Evolutionary conservation across 441 rosid genomes (phyloP), one percentile per base, ranked within the genome.

Genomic region (Populus hybrid): DNA sequence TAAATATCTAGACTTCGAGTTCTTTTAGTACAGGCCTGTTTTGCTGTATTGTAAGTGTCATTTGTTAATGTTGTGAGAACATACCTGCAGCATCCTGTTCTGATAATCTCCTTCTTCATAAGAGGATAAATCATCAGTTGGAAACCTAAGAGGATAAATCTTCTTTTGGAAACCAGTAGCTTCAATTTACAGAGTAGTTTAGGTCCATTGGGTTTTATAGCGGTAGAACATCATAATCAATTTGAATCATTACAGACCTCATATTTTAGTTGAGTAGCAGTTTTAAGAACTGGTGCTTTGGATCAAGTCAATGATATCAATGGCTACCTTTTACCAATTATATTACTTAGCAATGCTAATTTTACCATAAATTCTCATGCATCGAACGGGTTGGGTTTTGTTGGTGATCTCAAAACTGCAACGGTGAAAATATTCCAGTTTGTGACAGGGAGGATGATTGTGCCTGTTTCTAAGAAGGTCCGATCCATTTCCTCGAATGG

Each of bases 1-100:
- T 86, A 91, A 94, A 85, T 95, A 84, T 89, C 94, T 95, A 77
- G 99, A 95, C 88, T 95, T 95, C 12, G 99, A 95, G 90, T 95
- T 95, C 86, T 95, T 95, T 82, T 95, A 91, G 86, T 77, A 30
- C 70, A 73, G 77, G 79, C 72, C 77, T 67, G 79, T 67, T 36
- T 30, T 73, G 78, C 76, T 77, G 61, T 83, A 69, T 79, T 82
- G 75, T 78, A 80, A 35, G 50, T 76, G 61, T 54, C 61, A 67
- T 72, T 81, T 54, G 76, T 82, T 82, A 64, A 83, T 79, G 83
- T 77, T 10, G 69, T 64, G 30, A 57, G 67, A 82, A 67, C 67
- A 69, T 59, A 63, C 78, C 79, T 68, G 36, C 16, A 42, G 42
- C 57, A 67, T 67, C 77, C 78, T 74, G 75, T 46, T 68, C 74